Base-by-base conservation (phyloP, 352 stramenopile genomes). In the Proteromonas lacertae region DNA sequence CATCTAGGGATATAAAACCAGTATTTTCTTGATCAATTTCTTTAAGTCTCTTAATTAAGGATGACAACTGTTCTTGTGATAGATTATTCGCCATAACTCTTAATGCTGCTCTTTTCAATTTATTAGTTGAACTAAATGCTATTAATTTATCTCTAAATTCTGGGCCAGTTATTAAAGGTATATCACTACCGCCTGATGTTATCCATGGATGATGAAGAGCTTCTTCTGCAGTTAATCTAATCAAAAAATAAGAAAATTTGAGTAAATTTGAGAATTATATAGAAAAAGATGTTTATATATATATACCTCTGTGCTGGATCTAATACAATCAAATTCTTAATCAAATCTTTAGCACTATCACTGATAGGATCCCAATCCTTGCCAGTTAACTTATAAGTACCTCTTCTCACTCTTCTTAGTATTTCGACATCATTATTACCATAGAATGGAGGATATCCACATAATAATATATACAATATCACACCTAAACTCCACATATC, bases 401-500 rank as follows among this genome's bases (percentile, higher is more conserved):
- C 31, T 25, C 10, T 25, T 25, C 19, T 4, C 6, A 16, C 22
- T 6, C 7, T 12, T 6, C 19, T 4, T n/a, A 22, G 22, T 21
- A 14, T 22, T 16, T 36, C 18, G 32, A 45, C 2, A 29, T 13
- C 2, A n/a, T 30, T n/a, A n/a, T n/a, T n/a, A n/a, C n/a, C n/a
- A n/a, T n/a, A n/a, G n/a, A n/a, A n/a, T n/a, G n/a, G n/a, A 25
- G n/a, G 22, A 22, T 3, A 4, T 37, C 65, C 74, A 18, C 55
- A 75, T 13, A 82, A 45, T 18, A 84, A 46, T 28, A 86, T 64
- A 38, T 72, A 86, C 18, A 73, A 67, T 22, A 88, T 74, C 10
- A 81, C 69, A 22, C 72, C 72, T 13, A 83, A 60, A 42, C 66
- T 82, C 69, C 70, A 88, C 44, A 86, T 67, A 43, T 91, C 76